Evolutionary conservation across 352 stramenopile species (phyloP).

Genomic region (Pythium plurisporium): DNA sequence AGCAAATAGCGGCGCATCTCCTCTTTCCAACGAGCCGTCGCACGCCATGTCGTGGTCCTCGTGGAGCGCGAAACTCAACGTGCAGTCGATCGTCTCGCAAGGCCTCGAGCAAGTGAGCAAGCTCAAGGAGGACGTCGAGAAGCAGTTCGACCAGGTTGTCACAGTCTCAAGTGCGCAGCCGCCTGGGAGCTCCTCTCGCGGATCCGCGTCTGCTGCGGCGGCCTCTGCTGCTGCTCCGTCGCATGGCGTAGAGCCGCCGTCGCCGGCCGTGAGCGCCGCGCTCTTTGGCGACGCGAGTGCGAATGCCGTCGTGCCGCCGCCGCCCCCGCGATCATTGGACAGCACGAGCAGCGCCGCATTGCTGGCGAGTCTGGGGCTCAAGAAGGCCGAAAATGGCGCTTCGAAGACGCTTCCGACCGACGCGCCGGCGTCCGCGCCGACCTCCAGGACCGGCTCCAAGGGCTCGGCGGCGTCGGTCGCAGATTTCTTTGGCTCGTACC

Average conservation of each 20-base stretch:
- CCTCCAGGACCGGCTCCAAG: conserved; percentile 11
- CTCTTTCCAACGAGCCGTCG: conserved; percentile 1
- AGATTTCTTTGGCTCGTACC: conserved; percentile 21
- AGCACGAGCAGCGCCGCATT: conserved; percentile 13
- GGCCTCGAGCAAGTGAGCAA: conserved; percentile 78
- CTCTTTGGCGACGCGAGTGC: conserved; percentile 6
- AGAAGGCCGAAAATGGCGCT: neutral
- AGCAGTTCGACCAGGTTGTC: conserved; percentile 83
- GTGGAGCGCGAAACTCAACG: conserved; percentile 70
- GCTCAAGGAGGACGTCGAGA: conserved; percentile 84
- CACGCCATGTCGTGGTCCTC: conserved; percentile 47
- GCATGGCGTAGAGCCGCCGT: conserved; percentile 8
- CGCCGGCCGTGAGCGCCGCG: conserved; percentile 14
- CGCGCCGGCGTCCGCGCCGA: conserved; percentile 9
- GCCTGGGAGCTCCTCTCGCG: conserved; percentile 7
- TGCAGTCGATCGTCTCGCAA: conserved; percentile 80
- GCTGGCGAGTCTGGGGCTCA: conserved; percentile 10
- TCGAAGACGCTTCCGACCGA: neutral
- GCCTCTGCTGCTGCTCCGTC: neutral
- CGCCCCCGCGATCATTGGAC: conserved; percentile 17
- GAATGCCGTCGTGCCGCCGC: neutral
- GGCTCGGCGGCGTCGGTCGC: neutral
- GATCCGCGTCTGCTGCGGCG: neutral
- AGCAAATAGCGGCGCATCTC: neutral
- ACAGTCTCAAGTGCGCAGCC: conserved; percentile 20